phyloP scores from a whole-genome alignment of 192 early-diverging fungal species.

The Backusella luteola region DNA sequence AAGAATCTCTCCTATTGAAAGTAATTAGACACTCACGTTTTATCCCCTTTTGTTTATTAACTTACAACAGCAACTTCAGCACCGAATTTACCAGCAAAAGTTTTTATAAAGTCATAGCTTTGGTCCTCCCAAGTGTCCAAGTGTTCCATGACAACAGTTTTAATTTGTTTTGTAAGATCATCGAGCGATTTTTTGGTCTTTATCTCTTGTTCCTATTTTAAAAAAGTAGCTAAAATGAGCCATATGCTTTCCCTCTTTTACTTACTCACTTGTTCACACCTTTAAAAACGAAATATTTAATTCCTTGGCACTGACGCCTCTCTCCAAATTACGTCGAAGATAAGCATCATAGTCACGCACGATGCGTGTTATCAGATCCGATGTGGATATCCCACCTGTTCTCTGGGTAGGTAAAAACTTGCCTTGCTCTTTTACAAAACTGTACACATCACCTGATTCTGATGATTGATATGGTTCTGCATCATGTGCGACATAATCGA shows the following conservation, averaged over 20 bases:
- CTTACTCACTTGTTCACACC: constrained; percentile 31
- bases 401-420: constrained; percentile 64
- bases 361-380: constrained; percentile 82
- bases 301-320: constrained; percentile 77
- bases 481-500: constrained; percentile 85
- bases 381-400: constrained; percentile 80
- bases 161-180: constrained; percentile 65
- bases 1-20: constrained; percentile 8
- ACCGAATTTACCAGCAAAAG: constrained; percentile 66
- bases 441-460: constrained; percentile 76
- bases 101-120: constrained; percentile 69
- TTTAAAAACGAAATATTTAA: constrained; percentile 80
- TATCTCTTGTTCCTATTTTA: constrained; percentile 63
- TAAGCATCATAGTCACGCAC: constrained; percentile 84
- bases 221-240: not conserved
- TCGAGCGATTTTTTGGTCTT: constrained; percentile 69
- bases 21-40: not conserved
- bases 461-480: constrained; percentile 75
- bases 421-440: constrained; percentile 76
- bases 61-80: constrained; percentile 52
- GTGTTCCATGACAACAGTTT: constrained; percentile 63
- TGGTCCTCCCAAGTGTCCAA: constrained; percentile 71
- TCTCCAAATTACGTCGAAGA: constrained; percentile 78
- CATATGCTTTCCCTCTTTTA: not conserved
- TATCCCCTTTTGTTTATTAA: not conserved